phyloP scores from a whole-genome alignment of 1,139 yeast species.

The Pneumocystis canis region DNA sequence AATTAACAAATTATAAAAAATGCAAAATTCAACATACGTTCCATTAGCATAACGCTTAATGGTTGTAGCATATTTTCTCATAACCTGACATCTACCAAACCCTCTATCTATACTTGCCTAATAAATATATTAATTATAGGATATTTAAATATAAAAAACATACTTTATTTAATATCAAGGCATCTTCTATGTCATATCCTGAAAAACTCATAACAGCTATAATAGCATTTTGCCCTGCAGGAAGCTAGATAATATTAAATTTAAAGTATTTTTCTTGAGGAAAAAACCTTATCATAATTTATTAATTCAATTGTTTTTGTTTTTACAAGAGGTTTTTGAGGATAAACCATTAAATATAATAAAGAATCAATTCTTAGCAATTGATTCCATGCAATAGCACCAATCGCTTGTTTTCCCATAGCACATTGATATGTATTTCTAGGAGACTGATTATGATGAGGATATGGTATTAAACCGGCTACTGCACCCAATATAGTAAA shows the following conservation, averaged over 20 bases:
- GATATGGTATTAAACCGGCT: slow-evolving; percentile 98
- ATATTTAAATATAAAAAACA: background rate
- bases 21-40: slow-evolving; percentile 73
- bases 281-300: slow-evolving; percentile 56
- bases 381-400: slow-evolving; percentile 95
- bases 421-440: slow-evolving; percentile 99
- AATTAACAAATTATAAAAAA: slow-evolving; percentile 60
- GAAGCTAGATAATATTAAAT: slow-evolving; percentile 30
- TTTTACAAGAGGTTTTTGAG: slow-evolving; percentile 98
- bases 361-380: slow-evolving; percentile 89
- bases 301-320: slow-evolving; percentile 92
- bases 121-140: background rate
- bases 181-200: slow-evolving; percentile 99
- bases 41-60: slow-evolving; percentile 87
- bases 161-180: slow-evolving; percentile 69
- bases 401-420: slow-evolving; percentile 99
- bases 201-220: slow-evolving; percentile 99
- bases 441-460: slow-evolving; percentile 97
- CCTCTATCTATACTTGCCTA: slow-evolving; percentile 82
- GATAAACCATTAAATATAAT: slow-evolving; percentile 88
- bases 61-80: slow-evolving; percentile 78
- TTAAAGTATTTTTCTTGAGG: background rate
- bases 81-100: slow-evolving; percentile 95
- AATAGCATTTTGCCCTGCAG: slow-evolving; percentile 98
- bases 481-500: slow-evolving; percentile 95